These are phyloP conservation scores for Periconia sp. DNA, from an alignment of 2,329 filamentous ascomycete genomes.

Conservation along the genomic window DNA sequence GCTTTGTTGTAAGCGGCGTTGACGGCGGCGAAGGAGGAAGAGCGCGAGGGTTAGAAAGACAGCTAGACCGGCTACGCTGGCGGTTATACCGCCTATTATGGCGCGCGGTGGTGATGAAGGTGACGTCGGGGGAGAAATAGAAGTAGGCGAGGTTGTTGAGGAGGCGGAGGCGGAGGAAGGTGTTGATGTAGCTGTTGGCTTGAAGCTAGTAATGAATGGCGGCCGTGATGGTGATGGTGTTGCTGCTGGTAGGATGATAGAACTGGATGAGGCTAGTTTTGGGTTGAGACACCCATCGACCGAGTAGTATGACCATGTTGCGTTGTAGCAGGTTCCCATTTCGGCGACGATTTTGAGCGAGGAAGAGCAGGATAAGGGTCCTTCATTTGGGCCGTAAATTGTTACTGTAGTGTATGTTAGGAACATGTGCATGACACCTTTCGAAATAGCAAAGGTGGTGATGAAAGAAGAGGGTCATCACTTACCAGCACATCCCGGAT, in stretches of 20 bases:
- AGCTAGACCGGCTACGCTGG: conserved; percentile 13
- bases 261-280: conserved; percentile 2
- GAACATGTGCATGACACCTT: neutral
- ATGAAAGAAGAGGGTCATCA: neutral
- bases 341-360: conserved; percentile 19
- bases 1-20: neutral
- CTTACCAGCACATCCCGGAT: conserved; percentile 27
- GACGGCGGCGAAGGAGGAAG: conserved; percentile 10
- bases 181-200: neutral
- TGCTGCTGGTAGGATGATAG: neutral
- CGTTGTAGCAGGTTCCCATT: conserved; percentile 27
- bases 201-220: neutral
- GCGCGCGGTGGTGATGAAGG: conserved; percentile 8
- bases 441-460: neutral
- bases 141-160: neutral
- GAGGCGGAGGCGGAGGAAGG: conserved; percentile 3
- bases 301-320: conserved; percentile 31
- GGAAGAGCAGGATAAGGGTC: conserved; percentile 17
- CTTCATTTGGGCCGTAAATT: conserved; percentile 22
- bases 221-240: conserved; percentile 5
- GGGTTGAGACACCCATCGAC: conserved; percentile 25
- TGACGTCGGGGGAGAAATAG: neutral
- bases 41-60: conserved; percentile 14
- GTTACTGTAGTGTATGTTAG: conserved; percentile 16
- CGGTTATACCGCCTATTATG: conserved; percentile 20